These are phyloP conservation scores for Hypericum androsaemum DNA, from an alignment of 345 rosid species.

Conservation along the genomic window DNA sequence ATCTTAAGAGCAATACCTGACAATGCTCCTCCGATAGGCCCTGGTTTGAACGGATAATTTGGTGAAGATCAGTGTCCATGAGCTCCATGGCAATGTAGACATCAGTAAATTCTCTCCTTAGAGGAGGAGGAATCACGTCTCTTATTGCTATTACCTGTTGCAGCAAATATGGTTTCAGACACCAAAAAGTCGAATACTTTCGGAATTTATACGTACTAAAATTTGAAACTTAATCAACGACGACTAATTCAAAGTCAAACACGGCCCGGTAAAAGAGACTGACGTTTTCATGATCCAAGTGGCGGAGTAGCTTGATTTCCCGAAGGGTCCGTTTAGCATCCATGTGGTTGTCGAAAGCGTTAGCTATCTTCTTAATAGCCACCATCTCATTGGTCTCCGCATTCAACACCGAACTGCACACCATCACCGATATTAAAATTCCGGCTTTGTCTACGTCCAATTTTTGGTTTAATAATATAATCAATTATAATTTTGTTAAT, in stretches of 20 bases:
- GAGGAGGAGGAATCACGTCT: conserved; percentile 93
- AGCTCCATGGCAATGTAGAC: conserved; percentile 78
- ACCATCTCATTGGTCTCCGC: conserved; percentile 86
- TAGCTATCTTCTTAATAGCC: conserved; percentile 95
- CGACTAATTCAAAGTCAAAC: too few relatives aligned
- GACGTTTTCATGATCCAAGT: conserved; percentile 95
- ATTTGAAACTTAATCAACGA: too few relatives aligned
- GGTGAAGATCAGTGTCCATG: conserved; percentile 97
- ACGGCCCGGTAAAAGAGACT: too few relatives aligned
- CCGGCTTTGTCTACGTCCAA: too few relatives aligned
- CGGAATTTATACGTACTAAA: too few relatives aligned
- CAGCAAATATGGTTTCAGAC: too few relatives aligned
- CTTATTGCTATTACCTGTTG: conserved; percentile 69
- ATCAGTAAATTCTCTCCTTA: conserved; percentile 69
- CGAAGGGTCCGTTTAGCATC: conserved; percentile 98
- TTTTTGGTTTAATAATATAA: too few relatives aligned
- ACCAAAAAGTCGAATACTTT: too few relatives aligned
- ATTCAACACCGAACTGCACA: conserved; percentile 75
- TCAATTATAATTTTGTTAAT: too few relatives aligned
- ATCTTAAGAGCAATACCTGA: conserved; percentile 61
- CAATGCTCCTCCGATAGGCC: conserved; percentile 85
- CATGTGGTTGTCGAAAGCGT: conserved; percentile 91
- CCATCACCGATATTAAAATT: too few relatives aligned
- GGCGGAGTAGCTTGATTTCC: conserved; percentile 91
- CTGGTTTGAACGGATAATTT: conserved; percentile 86